Evolutionary conservation across 805 yeast genomes (phyloP).

Genomic region (Priceomyces haplophilus): DNA sequence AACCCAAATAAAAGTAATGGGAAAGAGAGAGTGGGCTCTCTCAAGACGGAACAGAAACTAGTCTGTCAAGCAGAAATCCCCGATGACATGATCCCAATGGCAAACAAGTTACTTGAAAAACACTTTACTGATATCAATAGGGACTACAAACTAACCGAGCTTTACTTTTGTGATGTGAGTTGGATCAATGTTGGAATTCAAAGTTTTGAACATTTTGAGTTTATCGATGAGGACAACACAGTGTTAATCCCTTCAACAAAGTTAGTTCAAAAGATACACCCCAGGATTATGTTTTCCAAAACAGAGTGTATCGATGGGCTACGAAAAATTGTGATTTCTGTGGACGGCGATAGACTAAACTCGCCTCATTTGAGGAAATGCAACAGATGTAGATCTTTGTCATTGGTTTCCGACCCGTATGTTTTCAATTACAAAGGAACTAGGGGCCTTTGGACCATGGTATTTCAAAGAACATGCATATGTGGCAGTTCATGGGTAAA

Average conservation of each 20-base stretch:
- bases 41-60: conserved; percentile 58
- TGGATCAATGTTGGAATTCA: conserved; percentile 55
- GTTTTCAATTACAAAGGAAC: conserved; percentile 32
- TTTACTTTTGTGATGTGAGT: conserved; percentile 61
- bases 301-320: conserved; percentile 35
- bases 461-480: conserved; percentile 69
- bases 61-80: conserved; percentile 63
- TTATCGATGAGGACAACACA: neutral
- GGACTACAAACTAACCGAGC: conserved; percentile 47
- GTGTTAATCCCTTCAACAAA: neutral
- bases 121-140: conserved; percentile 42
- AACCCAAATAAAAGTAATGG: conserved; percentile 13
- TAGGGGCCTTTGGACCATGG: conserved; percentile 53
- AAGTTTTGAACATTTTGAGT: conserved; percentile 1
- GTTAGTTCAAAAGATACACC: conserved; percentile 8
- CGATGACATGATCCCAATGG: conserved; percentile 36
- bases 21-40: conserved; percentile 28
- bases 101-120: conserved; percentile 45
- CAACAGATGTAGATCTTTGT: conserved; percentile 41
- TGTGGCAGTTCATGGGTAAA: conserved; percentile 79
- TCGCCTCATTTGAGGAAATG: conserved; percentile 29
- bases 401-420: conserved; percentile 38
- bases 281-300: conserved; percentile 21
- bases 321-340: conserved; percentile 31
- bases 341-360: conserved; percentile 1